These are phyloP conservation scores for Suillus lakei DNA, from an alignment of 768 basidiomycete species.

Conservation along the genomic window DNA sequence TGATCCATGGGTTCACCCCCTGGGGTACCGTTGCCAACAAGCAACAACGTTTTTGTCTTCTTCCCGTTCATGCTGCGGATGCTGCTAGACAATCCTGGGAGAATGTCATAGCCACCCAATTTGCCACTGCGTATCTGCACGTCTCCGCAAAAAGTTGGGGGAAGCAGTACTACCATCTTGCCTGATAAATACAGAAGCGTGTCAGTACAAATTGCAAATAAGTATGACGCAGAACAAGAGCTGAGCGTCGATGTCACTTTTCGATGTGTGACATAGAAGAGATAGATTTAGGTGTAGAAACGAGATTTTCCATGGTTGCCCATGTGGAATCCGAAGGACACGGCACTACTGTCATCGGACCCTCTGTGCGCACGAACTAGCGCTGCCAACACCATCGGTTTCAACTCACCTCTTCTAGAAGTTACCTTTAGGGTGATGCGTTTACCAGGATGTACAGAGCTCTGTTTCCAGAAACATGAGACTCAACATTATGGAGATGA, in stretches of 20 bases:
- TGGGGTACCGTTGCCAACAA: constrained; percentile 19
- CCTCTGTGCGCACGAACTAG: neutral
- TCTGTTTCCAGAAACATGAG: constrained; percentile 14
- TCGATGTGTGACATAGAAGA: constrained; percentile 1
- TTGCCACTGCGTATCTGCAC: constrained; percentile 37
- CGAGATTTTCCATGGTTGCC: neutral
- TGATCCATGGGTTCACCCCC: constrained; percentile 36
- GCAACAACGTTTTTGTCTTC: neutral
- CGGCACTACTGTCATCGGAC: neutral
- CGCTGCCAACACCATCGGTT: neutral
- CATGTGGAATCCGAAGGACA: constrained; percentile 3
- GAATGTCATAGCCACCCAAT: constrained; percentile 37
- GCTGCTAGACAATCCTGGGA: constrained; percentile 36
- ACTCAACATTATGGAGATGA: constrained; percentile 7
- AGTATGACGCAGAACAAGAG: neutral
- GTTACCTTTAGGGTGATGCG: constrained; percentile 10
- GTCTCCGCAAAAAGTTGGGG: constrained; percentile 42
- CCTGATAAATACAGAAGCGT: constrained; percentile 28
- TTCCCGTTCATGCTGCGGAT: constrained; percentile 36
- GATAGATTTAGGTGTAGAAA: constrained; percentile 15
- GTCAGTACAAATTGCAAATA: constrained; percentile 6
- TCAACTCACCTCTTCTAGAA: constrained; percentile 11
- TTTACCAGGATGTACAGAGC: constrained; percentile 5
- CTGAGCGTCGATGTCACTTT: neutral
- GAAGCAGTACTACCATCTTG: constrained; percentile 40